These are phyloP conservation scores for Aspergillus texensis DNA, from an alignment of 2,329 filamentous ascomycete genomes.

Conservation along the genomic window DNA sequence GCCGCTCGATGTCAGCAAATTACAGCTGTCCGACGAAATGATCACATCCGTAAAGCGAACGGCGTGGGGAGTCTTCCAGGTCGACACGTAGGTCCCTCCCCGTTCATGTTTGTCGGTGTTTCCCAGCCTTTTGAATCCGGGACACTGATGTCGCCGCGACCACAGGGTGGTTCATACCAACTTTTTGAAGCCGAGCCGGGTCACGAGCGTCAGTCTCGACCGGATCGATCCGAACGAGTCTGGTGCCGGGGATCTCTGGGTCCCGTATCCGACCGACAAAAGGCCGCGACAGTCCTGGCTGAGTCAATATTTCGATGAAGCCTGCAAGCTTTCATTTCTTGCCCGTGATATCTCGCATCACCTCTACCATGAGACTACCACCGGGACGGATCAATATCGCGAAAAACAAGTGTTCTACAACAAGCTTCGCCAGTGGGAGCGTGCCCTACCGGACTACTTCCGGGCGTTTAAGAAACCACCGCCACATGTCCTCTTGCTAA, in stretches of 20 bases:
- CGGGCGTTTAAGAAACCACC: neutral
- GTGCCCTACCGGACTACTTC: slow-evolving; percentile 12
- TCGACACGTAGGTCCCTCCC: slow-evolving; percentile 27
- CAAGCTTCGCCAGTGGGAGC: slow-evolving; percentile 19
- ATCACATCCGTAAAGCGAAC: slow-evolving; percentile 24
- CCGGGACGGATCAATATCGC: neutral
- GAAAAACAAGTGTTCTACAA: slow-evolving; percentile 17
- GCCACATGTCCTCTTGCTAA: slow-evolving; percentile 21
- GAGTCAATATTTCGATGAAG: slow-evolving; percentile 24
- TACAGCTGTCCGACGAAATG: slow-evolving; percentile 26
- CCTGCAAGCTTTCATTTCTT: slow-evolving; percentile 23
- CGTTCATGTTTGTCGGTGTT: neutral
- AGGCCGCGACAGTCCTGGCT: slow-evolving; percentile 14
- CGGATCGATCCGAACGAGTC: slow-evolving; percentile 14
- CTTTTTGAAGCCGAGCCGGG: slow-evolving; percentile 21
- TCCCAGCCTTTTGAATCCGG: neutral
- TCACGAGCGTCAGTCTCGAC: slow-evolving; percentile 16
- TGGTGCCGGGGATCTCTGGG: slow-evolving; percentile 13
- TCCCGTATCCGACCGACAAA: slow-evolving; percentile 18
- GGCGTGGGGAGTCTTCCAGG: slow-evolving; percentile 30
- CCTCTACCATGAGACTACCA: neutral
- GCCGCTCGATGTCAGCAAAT: slow-evolving; percentile 13
- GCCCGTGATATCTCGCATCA: slow-evolving; percentile 22
- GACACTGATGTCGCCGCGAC: neutral
- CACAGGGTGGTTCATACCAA: slow-evolving; percentile 24